phyloP scores from a whole-genome alignment of 352 stramenopile species.

The Phytophthora ramorum region DNA sequence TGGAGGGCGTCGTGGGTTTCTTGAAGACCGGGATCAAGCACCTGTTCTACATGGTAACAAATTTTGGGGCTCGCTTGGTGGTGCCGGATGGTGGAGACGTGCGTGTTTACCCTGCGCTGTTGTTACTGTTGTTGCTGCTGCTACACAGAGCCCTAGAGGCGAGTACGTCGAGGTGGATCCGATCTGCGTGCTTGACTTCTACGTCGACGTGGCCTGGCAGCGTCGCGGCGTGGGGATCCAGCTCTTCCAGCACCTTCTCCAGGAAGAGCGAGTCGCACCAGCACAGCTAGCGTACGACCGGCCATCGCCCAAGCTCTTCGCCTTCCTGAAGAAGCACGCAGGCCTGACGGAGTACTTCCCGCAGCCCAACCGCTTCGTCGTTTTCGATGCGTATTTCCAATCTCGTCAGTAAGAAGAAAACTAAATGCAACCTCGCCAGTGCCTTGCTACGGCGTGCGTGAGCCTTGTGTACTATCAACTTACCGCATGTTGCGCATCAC shows the following conservation, averaged over 20 bases:
- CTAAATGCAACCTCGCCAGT: background rate
- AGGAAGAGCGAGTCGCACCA: constrained; percentile 35
- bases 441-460: background rate
- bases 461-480: constrained; percentile 1
- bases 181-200: constrained; percentile 86
- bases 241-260: constrained; percentile 72
- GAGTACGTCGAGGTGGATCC: constrained; percentile 77
- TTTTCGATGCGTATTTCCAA: constrained; percentile 81
- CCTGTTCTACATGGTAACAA: constrained; percentile 78
- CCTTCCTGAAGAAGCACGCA: constrained; percentile 81
- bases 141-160: constrained; percentile 52
- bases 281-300: constrained; percentile 76
- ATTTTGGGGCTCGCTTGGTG: background rate
- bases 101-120: background rate
- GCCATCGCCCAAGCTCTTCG: constrained; percentile 80
- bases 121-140: constrained; percentile 12
- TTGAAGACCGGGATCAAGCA: constrained; percentile 77
- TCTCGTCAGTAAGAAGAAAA: constrained; percentile 18
- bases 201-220: constrained; percentile 60
- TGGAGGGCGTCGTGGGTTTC: constrained; percentile 46
- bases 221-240: constrained; percentile 61
- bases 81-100: background rate
- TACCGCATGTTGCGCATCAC: constrained; percentile 30
- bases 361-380: constrained; percentile 88
- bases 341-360: constrained; percentile 50